Evolutionary conservation across 257 asterid genomes (phyloP).

Genomic region (Linderniella brevidens): DNA sequence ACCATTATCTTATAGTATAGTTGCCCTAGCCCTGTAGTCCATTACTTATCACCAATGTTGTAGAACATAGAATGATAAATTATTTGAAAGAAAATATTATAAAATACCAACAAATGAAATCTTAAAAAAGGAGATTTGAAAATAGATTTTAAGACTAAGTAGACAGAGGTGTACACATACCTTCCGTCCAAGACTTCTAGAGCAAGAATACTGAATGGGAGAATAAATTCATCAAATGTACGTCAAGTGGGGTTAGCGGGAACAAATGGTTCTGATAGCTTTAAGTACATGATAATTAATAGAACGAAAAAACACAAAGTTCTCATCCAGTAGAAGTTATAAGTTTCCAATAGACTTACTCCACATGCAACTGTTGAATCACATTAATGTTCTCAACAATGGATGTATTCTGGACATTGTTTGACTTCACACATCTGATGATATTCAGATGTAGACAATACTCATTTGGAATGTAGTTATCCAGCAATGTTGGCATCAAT

Average conservation of each 20-base stretch:
- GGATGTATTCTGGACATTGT: conserved; percentile 79
- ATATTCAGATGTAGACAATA: too few species aligned
- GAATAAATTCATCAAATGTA: conserved; percentile 89
- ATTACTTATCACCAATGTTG: conserved; percentile 81
- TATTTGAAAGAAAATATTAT: neutral
- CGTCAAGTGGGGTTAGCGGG: conserved; percentile 99
- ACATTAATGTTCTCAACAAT: conserved; percentile 81
- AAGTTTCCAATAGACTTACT: conserved; percentile 47
- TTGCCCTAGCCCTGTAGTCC: conserved; percentile 85
- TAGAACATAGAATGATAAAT: neutral
- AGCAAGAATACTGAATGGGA: conserved; percentile 97
- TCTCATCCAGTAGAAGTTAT: conserved; percentile 10
- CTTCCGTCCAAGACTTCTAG: conserved; percentile 53
- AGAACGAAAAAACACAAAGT: conserved; percentile 1
- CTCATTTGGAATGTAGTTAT: too few species aligned
- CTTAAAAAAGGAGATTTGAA: too few species aligned
- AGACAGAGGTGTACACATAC: conserved; percentile 23
- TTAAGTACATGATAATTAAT: conserved; percentile 31
- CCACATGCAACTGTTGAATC: conserved; percentile 95
- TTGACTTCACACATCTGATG: conserved; percentile 98
- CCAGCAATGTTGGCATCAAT: too few species aligned
- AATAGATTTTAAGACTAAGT: too few species aligned
- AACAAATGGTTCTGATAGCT: conserved; percentile 97
- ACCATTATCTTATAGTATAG: too few species aligned
- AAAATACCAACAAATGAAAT: neutral